Evolutionary conservation across 352 stramenopile species (phyloP), one percentile per base, ranked within the genome.

Genomic region (Vaucheria bursata): DNA sequence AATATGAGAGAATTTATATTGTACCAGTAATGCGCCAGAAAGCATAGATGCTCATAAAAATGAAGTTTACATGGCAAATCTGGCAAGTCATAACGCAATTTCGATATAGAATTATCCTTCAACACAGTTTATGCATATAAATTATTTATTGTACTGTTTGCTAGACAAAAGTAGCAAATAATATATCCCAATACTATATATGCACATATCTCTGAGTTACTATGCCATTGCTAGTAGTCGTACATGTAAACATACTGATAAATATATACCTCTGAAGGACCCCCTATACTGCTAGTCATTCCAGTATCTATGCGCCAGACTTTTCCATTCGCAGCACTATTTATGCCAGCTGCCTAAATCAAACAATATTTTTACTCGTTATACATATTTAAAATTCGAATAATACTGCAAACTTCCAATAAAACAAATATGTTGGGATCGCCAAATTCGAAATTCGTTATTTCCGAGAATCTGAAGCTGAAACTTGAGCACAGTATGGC

Each of bases 271-370:
- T 81, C 76, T 7, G 64, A 70, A 73, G 77, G 40, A 8, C 76
- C 76, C 33, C 76, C 76, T 35, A 81, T 81, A 40, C 67, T 69
- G 37, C 37, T 73, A 25, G 76, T 81, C 70, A 81, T 81, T 1
- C 76, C 76, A 6, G 76, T 81, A 37, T 81, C 76, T 39, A 73
- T 76, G 0, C 76, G 76, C 76, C 76, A 81, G n/a, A 81, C 67
- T 31, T 70, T 79, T 0, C 76, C 76, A 18, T 53, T 59, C 1
- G 34, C 31, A 25, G 76, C 76, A 49, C 76, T 81, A 70, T 81
- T 81, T 34, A 81, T 81, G 53, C 76, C 76, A 18, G 71, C 76
- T 59, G 71, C 67, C 64, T 81, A 70, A 2, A 18, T 5, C 18
- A 18, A 38, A 18, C 33, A 29, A 69, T 50, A 50, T 50, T n/a